These are phyloP conservation scores for Fusarium sororula DNA, from an alignment of 2,329 filamentous ascomycete genomes.

Conservation along the genomic window DNA sequence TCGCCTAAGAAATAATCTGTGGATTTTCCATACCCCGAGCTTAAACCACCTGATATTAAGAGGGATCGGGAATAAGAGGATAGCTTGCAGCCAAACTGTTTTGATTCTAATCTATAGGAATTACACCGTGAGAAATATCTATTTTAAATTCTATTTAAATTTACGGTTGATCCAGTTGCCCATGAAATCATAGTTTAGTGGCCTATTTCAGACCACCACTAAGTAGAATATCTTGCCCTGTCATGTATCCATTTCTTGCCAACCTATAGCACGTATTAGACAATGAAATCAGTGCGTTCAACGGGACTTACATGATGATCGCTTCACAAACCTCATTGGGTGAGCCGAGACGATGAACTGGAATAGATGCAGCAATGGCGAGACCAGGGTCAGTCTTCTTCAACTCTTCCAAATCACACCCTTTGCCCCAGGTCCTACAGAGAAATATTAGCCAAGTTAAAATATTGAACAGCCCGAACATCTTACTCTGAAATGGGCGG, in stretches of 20 bases:
- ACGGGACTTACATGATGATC: conserved; percentile 44
- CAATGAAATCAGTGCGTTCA: accelerated
- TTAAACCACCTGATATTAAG: background rate
- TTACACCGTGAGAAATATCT: background rate
- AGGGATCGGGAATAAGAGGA: background rate
- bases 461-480: too few species aligned
- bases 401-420: conserved; percentile 44
- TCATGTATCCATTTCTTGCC: conserved; percentile 19
- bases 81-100: background rate
- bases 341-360: conserved; percentile 46
- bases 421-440: conserved; percentile 44
- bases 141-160: background rate
- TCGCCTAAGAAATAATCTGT: background rate
- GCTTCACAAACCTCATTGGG: conserved; percentile 49
- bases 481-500: conserved; percentile 43
- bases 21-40: background rate
- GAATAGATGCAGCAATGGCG: conserved; percentile 47
- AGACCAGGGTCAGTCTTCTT: conserved; percentile 46
- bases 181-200: background rate
- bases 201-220: conserved; percentile 16
- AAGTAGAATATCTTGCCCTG: conserved; percentile 13
- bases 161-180: background rate
- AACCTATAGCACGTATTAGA: background rate
- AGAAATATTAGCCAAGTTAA: background rate
- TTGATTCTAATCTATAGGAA: background rate